A percentile compares a stretch with the other conserved stretches of the same genome.
Conservation (phyloP, 148 eudicot species). For the Silene uniflora region DNA sequence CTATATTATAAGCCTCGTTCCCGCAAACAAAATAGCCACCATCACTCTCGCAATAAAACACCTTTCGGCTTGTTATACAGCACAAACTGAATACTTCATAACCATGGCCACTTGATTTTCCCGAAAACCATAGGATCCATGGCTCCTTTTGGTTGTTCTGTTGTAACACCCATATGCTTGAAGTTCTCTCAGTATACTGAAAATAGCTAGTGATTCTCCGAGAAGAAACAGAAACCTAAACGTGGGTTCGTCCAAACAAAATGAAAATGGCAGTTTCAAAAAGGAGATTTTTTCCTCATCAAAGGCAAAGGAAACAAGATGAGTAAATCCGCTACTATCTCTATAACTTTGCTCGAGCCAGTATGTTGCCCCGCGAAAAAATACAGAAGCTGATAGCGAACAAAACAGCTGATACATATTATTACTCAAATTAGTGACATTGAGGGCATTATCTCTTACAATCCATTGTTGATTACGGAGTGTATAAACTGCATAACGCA, state of each 20-base stretch:
- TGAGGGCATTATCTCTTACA: neutral
- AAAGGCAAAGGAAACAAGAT: conserved; percentile 4
- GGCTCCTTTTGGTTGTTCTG: too few relatives aligned
- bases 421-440: neutral
- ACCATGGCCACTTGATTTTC: too few relatives aligned
- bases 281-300: neutral
- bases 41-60: too few relatives aligned
- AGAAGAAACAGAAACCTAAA: neutral
- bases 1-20: neutral
- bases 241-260: neutral
- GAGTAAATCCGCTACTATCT: neutral
- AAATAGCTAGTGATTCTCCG: neutral
- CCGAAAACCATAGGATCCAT: too few relatives aligned
- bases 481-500: neutral
- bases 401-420: too few relatives aligned
- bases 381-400: neutral
- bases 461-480: neutral
- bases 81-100: too few relatives aligned
- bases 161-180: too few relatives aligned
- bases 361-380: neutral
- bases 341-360: neutral
- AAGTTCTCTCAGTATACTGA: too few relatives aligned
- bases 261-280: neutral
- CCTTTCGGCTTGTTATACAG: too few relatives aligned
- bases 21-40: too few relatives aligned